Evolutionary conservation across 371 early-diverging fungal species (phyloP).

Genomic region (Mortierella sp.): DNA sequence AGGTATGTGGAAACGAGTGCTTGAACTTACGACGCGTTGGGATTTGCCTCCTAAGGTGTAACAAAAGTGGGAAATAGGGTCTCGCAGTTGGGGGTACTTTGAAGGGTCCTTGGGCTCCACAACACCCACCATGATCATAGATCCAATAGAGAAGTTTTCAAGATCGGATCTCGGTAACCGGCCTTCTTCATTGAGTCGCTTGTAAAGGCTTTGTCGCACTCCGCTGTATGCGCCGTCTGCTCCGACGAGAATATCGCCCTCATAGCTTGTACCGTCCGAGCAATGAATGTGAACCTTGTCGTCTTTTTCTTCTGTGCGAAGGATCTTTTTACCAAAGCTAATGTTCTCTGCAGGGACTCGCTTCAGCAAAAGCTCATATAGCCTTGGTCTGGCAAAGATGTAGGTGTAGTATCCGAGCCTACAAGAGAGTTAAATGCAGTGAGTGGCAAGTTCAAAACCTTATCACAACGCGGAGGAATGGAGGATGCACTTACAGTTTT

Average conservation of each 20-base stretch:
- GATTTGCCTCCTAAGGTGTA: constrained; percentile 4
- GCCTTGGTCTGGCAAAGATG: constrained; percentile 7
- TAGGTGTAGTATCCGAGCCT: neutral
- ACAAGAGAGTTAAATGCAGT: too few relatives aligned
- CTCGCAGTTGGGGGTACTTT: constrained; percentile 15
- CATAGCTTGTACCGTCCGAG: constrained; percentile 11
- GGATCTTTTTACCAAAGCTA: constrained; percentile 14
- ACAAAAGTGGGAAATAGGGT: neutral
- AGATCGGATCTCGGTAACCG: constrained; percentile 4
- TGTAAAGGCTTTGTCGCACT: constrained; percentile 23
- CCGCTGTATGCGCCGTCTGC: constrained; percentile 28
- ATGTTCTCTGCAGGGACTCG: constrained; percentile 17
- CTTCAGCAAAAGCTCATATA: constrained; percentile 11
- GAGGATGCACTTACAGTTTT: neutral
- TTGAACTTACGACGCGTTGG: neutral
- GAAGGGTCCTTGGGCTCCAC: neutral
- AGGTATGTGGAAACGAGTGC: neutral
- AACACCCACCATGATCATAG: constrained; percentile 9
- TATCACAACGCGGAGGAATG: too few relatives aligned
- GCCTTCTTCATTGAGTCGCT: constrained; percentile 2
- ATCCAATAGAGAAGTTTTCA: constrained; percentile 4
- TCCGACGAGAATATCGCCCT: constrained; percentile 20
- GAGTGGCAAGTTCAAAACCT: too few relatives aligned
- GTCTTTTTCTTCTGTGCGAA: constrained; percentile 6
- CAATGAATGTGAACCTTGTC: constrained; percentile 11